These are phyloP conservation scores for Neurospora sp. DNA, from an alignment of 495 filamentous ascomycete species.

Conservation along the genomic window DNA sequence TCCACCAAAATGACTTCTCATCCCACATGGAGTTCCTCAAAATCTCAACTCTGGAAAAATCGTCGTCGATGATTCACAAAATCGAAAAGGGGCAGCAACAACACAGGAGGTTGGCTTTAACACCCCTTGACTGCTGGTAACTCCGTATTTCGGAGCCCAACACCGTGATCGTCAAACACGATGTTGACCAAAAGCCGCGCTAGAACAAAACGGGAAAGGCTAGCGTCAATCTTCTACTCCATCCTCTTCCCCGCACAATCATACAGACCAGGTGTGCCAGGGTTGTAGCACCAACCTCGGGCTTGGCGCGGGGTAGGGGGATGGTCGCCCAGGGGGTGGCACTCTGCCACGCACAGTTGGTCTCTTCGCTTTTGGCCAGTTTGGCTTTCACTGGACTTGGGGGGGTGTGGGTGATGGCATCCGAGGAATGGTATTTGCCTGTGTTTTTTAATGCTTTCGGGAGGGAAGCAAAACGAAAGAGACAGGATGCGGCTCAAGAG, in stretches of 20 bases:
- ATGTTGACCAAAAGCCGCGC: background rate
- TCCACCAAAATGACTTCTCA: background rate
- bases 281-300: background rate
- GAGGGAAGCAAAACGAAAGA: no score
- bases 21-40: background rate
- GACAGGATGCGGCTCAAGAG: no score
- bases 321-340: background rate
- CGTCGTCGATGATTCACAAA: background rate
- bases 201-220: background rate
- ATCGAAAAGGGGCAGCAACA: background rate
- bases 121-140: no score
- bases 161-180: background rate
- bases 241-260: background rate
- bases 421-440: background rate
- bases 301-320: background rate
- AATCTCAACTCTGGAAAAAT: no score
- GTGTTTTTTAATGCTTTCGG: no score
- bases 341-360: no score
- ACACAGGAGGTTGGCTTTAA: background rate
- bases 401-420: background rate
- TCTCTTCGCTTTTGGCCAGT: no score
- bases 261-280: background rate
- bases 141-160: background rate
- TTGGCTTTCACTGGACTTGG: background rate
- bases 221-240: background rate